Conservation (phyloP, 805 yeast genomes). For the Sugiyamaella smithiae region DNA sequence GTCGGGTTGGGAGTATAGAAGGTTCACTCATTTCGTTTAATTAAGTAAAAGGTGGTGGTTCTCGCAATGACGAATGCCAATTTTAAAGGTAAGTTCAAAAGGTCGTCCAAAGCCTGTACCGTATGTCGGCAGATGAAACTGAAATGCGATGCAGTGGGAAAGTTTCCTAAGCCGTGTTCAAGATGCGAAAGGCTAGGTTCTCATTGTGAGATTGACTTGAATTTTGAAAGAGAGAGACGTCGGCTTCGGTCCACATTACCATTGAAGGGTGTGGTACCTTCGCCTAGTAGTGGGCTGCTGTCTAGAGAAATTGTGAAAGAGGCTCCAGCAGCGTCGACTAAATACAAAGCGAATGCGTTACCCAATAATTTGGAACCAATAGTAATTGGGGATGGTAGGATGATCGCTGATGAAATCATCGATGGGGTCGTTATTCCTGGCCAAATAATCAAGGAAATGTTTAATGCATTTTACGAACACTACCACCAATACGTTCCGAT, state of each 20-base stretch:
- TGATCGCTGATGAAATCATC: slow-evolving; percentile 1
- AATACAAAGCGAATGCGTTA: neutral
- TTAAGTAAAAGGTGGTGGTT: too few relatives aligned
- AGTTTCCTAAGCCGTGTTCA: slow-evolving; percentile 71
- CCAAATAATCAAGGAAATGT: slow-evolving; percentile 3
- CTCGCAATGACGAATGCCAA: neutral
- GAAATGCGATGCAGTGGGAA: slow-evolving; percentile 79
- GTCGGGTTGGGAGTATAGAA: too few relatives aligned
- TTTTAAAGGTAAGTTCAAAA: slow-evolving; percentile 1
- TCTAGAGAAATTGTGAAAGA: neutral
- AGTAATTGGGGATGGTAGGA: neutral
- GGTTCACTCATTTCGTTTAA: too few relatives aligned
- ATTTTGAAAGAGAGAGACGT: slow-evolving; percentile 71
- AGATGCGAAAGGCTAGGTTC: slow-evolving; percentile 73
- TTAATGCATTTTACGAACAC: slow-evolving; percentile 4
- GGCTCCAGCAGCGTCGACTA: too few relatives aligned
- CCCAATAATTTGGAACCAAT: neutral
- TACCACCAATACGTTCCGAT: slow-evolving; percentile 11
- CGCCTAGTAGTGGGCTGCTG: neutral
- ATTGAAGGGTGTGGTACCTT: neutral
- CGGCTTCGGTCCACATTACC: neutral
- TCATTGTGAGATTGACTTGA: slow-evolving; percentile 80
- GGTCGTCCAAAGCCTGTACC: slow-evolving; percentile 51
- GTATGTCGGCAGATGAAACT: slow-evolving; percentile 87
- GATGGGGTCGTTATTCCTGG: slow-evolving; percentile 12